These are phyloP conservation scores for Colletotrichum aenigma DNA, from an alignment of 2,329 filamentous ascomycete genomes.

Conservation along the genomic window DNA sequence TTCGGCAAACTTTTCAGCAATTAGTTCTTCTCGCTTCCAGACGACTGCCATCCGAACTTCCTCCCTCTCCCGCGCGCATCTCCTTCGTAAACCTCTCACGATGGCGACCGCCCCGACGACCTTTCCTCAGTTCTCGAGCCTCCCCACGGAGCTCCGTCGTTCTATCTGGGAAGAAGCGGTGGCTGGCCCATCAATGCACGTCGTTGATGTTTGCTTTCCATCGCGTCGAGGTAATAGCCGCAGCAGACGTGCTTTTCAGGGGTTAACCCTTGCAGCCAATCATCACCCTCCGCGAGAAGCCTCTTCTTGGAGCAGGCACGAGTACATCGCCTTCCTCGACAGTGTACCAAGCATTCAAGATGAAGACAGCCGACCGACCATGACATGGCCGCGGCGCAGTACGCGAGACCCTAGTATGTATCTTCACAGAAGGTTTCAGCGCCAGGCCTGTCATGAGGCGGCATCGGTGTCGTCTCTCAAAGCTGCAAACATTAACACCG, in stretches of 20 bases:
- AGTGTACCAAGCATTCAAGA: not conserved
- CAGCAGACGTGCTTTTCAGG: not conserved
- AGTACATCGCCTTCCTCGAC: slow-evolving; percentile 1
- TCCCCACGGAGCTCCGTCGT: not conserved
- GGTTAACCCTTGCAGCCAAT: not conserved
- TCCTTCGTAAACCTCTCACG: slow-evolving; percentile 30
- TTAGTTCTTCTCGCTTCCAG: not conserved
- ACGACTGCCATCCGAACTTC: not conserved
- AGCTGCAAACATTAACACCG: slow-evolving; percentile 19
- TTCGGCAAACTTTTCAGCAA: not conserved
- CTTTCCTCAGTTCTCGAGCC: not conserved
- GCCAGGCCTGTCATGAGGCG: slow-evolving; percentile 15
- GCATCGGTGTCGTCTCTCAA: not conserved
- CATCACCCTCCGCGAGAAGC: not conserved
- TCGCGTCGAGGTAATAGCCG: slow-evolving; percentile 14
- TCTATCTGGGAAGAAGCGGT: not conserved
- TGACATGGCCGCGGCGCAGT: not conserved
- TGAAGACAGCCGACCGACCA: not conserved
- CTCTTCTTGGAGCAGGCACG: not conserved
- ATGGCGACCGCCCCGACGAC: not conserved
- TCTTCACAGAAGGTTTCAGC: not conserved
- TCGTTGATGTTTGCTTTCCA: slow-evolving; percentile 31
- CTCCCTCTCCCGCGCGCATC: not conserved
- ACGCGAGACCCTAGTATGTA: not conserved
- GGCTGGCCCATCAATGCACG: slow-evolving; percentile 25